Base-by-base conservation (phyloP, 2,329 filamentous ascomycete species). In the Lomentospora prolificans region DNA sequence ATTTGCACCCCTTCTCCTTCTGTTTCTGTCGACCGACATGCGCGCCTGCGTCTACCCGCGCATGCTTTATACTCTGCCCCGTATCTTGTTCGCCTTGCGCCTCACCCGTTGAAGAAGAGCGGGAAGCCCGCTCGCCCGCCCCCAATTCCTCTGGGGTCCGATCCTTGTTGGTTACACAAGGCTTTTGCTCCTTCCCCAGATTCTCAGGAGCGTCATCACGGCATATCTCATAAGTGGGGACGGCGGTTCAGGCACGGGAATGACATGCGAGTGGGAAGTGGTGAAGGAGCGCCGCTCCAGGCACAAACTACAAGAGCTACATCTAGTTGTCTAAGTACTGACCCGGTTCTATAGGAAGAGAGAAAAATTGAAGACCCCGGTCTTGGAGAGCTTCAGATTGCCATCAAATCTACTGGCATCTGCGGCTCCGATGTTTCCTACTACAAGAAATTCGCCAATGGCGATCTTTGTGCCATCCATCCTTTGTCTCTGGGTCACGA, bases 361-460 rank as follows among this genome's bases (percentile, higher is more conserved):
- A 72, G 77, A 63, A 74, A 57, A 36, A 73, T 82, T 33, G 71
- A 75, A 48, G 70, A 73, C 7, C 77, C 77, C 5, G 66, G 64
- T 24, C 60, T 63, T 25, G 77, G 75, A 55, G 82, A 87, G 64
- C 74, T 87, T 56, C 84, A 87, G 67, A 76, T 87, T 62, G 75
- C 80, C 61, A 75, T 87, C 66, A 80, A 79, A 62, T 77, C 80
- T 5, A 87, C 84, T 24, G 84, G 84, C 36, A 82, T 87, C 62
- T 87, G 84, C 66, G 84, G 84, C 56, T 86, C 82, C 6, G 84
- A 87, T 67, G 79, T 86, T 55, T 82, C 81, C 55, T 87, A 87
- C 68, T 87, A 85, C 72, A 85, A 81, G 66, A 85, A 86, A 63
- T 86, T 86, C 64, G 81, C 82, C 68, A 87, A 87, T 64, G 84